These are phyloP conservation scores for Macrolepiota albuminosa DNA, from an alignment of 768 basidiomycete species.

Conservation along the genomic window DNA sequence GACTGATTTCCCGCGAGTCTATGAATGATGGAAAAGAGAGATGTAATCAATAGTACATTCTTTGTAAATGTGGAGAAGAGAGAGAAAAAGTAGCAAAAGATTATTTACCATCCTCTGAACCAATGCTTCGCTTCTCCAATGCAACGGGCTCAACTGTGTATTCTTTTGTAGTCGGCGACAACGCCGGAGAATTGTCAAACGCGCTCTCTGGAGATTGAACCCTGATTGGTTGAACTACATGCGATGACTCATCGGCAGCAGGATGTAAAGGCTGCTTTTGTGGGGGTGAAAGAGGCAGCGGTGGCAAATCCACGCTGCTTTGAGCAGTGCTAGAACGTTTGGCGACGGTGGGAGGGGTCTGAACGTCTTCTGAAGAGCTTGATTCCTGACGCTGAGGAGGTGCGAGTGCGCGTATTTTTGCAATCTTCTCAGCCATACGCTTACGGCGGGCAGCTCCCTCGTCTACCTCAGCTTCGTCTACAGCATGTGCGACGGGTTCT, in stretches of 20 bases:
- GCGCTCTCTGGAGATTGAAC: neutral
- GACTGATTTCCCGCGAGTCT: constrained; percentile 13
- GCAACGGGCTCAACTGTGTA: constrained; percentile 2
- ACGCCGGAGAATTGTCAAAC: neutral
- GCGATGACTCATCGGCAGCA: neutral
- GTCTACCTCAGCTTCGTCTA: constrained; percentile 37
- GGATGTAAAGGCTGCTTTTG: constrained; percentile 6
- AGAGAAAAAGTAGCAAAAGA: constrained; percentile 13
- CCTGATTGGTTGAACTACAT: neutral
- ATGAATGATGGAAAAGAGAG: constrained; percentile 9
- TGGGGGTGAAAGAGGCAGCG: constrained; percentile 7
- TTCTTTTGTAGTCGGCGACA: constrained; percentile 2
- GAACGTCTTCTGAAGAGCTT: constrained; percentile 11
- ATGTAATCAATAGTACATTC: constrained; percentile 26
- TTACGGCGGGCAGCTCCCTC: constrained; percentile 51
- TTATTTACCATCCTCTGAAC: constrained; percentile 23
- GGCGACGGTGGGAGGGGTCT: constrained; percentile 3
- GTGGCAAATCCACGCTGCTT: constrained; percentile 5
- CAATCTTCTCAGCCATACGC: constrained; percentile 59
- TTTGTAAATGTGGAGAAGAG: constrained; percentile 12
- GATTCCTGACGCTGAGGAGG: constrained; percentile 19
- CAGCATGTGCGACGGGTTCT: neutral
- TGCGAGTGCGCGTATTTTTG: constrained; percentile 50
- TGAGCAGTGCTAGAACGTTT: constrained; percentile 11
- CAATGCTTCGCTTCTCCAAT: constrained; percentile 1